A percentile compares a stretch with the other conserved stretches of the same genome.
Evolutionary conservation across 306 rosid species (phyloP).

Genomic region (Oemleria cerasiformis): DNA sequence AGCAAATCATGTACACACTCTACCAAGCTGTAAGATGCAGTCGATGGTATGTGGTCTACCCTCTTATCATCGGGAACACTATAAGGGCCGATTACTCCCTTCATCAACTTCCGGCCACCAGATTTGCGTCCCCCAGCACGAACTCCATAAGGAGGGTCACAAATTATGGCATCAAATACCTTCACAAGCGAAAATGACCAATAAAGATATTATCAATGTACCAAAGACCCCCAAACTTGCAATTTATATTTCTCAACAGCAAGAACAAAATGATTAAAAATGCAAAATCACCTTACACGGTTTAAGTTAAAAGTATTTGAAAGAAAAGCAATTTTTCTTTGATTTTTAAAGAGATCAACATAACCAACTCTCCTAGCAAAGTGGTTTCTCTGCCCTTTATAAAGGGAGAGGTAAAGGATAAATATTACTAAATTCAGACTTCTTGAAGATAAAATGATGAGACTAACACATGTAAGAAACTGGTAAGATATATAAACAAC

Average conservation of each 20-base stretch:
- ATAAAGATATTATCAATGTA: neutral
- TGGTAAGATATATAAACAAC: neutral
- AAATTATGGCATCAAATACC: slow-evolving; percentile 88
- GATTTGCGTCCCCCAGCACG: slow-evolving; percentile 99
- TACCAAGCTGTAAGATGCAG: slow-evolving; percentile 77
- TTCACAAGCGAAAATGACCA: slow-evolving; percentile 27
- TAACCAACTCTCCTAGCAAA: neutral
- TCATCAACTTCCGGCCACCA: slow-evolving; percentile 89
- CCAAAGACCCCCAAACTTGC: neutral
- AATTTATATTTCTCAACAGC: neutral
- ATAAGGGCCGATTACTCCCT: slow-evolving; percentile 74
- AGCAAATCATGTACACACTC: slow-evolving; percentile 98
- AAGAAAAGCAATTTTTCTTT: neutral
- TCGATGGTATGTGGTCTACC: slow-evolving; percentile 88
- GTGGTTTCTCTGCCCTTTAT: neutral
- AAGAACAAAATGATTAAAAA: neutral
- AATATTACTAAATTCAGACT: neutral
- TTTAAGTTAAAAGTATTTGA: neutral
- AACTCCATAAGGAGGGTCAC: slow-evolving; percentile 99
- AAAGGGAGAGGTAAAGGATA: neutral
- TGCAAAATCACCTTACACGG: neutral
- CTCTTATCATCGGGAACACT: slow-evolving; percentile 87
- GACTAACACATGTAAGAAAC: neutral
- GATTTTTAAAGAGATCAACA: neutral
- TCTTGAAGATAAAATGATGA: neutral